Base-by-base conservation (phyloP, 23 red algal genomes). In the Porphyridium purpureum region DNA sequence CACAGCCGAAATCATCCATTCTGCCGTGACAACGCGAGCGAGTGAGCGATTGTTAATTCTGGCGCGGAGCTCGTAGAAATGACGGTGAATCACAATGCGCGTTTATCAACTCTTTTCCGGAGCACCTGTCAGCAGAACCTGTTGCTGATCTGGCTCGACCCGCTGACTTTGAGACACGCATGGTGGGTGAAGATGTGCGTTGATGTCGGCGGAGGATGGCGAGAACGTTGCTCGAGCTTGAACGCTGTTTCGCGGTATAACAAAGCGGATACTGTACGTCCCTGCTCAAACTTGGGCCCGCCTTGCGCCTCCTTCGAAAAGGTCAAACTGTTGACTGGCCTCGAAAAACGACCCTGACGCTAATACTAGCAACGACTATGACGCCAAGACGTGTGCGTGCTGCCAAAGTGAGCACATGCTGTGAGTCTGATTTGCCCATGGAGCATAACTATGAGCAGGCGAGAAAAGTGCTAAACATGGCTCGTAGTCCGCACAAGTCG, bases 241-340 rank as follows among this genome's bases (percentile, higher is more conserved):
- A 82, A 42, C 64, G 76, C 17, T 24, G 41, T 1, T 21, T 41
- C 3, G 60, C 52, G 76, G 33, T 82, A 5, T 52, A 50, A 35
- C 21, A 19, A 26, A 57, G 34, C 1, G 27, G 50, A 15, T 60
- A 71, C 38, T 11, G 40, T 6, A 40, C 30, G 26, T 32, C 41
- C 4, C n/a, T 82, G 5, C 52, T 62, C 6, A 82, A 82, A 33
- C 59, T 82, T n/a, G n/a, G n/a, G n/a, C n/a, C 62, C 32, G n/a
- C 11, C 62, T 3, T 30, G 33, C 7, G 67, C 62, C 42, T 47
- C 76, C 2, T 55, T 64, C 14, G 69, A 82, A 29, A 82, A 82
- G 28, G 76, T 62, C 50, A 52, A 69, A 31, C 57, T 82, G 20
- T 33, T 82, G 22, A 62, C 62, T 2, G 67, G 76, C 62, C 72